Percentiles rank a stretch among this genome's conserved stretches.
Evolutionary conservation across 129 eudicot species (phyloP).

Genomic region (Erigeron canadensis): DNA sequence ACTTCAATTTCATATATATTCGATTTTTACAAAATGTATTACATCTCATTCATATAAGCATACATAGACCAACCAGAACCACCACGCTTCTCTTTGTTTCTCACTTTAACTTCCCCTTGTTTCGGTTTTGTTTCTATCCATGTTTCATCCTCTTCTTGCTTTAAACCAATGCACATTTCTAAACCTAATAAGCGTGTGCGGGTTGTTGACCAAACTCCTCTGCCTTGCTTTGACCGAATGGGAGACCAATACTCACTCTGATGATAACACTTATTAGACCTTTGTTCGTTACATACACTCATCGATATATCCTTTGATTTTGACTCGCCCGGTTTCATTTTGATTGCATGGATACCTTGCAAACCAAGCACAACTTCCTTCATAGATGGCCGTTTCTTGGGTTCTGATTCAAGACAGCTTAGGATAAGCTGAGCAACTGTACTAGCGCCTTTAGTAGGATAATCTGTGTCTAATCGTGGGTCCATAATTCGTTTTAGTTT

Average conservation of each 20-base stretch:
- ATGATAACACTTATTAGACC: background rate
- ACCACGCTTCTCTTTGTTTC: background rate
- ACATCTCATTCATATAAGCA: conserved; percentile 6
- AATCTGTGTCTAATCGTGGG: conserved; percentile 44
- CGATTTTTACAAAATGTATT: too few species aligned
- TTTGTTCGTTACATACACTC: background rate
- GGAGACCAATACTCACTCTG: conserved; percentile 32
- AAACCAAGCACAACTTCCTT: conserved; percentile 44
- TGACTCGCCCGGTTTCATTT: conserved; percentile 28
- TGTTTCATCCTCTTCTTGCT: conserved; percentile 16
- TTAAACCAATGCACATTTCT: conserved; percentile 23
- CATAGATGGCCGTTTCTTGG: conserved; percentile 56
- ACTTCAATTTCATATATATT: too few species aligned
- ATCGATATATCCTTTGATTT: background rate
- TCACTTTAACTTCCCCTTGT: conserved; percentile 3
- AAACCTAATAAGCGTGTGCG: conserved; percentile 21
- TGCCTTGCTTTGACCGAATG: conserved; percentile 27
- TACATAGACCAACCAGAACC: conserved; percentile 22
- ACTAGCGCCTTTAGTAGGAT: conserved; percentile 49
- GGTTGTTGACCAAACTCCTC: conserved; percentile 24
- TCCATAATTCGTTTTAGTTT: conserved; percentile 55
- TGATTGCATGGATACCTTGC: conserved; percentile 34
- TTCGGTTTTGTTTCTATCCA: background rate
- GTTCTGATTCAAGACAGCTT: conserved; percentile 58
- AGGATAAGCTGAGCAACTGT: conserved; percentile 28